Conservation (phyloP, 2,329 filamentous ascomycete species). For the Epichloe scottii region DNA sequence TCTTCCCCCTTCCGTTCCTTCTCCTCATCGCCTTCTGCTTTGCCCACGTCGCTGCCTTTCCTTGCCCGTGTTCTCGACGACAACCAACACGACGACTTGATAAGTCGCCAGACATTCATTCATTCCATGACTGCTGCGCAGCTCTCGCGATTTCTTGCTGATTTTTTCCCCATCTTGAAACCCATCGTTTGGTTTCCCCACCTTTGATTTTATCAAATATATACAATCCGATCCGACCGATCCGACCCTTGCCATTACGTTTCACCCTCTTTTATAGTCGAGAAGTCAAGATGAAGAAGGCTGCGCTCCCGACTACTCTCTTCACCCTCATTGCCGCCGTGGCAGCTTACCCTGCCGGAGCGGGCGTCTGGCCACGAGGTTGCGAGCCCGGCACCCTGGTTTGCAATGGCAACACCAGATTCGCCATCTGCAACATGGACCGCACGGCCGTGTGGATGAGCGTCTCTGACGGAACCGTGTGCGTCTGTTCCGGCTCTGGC, state of each 20-base stretch:
- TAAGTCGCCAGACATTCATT: neutral
- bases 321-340: neutral
- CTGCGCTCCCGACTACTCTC: neutral
- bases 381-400: slow-evolving; percentile 1
- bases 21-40: neutral
- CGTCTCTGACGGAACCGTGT: slow-evolving; percentile 1
- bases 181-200: neutral
- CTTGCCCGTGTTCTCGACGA: neutral
- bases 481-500: neutral
- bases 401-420: slow-evolving; percentile 1
- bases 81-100: neutral
- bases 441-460: neutral
- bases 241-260: too few species aligned
- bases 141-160: neutral
- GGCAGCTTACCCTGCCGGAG: slow-evolving; percentile 1
- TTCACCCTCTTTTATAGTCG: neutral
- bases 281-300: neutral
- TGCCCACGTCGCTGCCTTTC: neutral
- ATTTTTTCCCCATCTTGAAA: neutral
- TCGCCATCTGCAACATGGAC: slow-evolving; percentile 1
- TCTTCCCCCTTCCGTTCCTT: too few species aligned
- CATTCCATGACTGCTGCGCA: neutral
- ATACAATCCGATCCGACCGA: neutral
- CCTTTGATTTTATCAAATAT: neutral
- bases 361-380: neutral